A percentile compares a stretch with the other conserved stretches of the same genome.
These are phyloP conservation scores for Violaceomyces palustris DNA, from an alignment of 1,284 basidiomycete species.

Conservation along the genomic window DNA sequence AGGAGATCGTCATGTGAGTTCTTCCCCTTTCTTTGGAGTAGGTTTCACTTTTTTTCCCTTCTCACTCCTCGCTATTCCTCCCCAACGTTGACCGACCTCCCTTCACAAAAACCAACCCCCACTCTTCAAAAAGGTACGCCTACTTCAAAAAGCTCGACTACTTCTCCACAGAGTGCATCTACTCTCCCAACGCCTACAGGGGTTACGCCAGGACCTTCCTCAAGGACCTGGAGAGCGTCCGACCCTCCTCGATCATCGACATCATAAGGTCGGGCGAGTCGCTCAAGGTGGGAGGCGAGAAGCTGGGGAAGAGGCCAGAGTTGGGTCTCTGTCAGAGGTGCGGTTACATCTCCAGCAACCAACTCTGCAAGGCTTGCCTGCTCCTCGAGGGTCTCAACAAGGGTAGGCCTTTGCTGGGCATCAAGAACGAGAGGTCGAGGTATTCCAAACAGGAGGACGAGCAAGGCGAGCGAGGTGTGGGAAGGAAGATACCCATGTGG, in stretches of 20 bases:
- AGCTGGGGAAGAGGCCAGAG: conserved; percentile 35
- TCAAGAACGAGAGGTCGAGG: conserved; percentile 39
- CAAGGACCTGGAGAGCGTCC: conserved; percentile 88
- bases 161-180: conserved; percentile 98
- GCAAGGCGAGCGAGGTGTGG: conserved; percentile 4
- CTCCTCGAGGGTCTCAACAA: conserved; percentile 49
- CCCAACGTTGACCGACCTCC: background rate
- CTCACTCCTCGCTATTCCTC: conserved; percentile 1
- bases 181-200: conserved; percentile 88
- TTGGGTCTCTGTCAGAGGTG: conserved; percentile 46
- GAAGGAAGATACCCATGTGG: conserved; percentile 38
- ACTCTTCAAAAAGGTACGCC: conserved; percentile 68
- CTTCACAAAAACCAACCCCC: too few relatives aligned
- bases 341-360: conserved; percentile 50
- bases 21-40: conserved; percentile 34
- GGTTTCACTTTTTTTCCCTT: background rate
- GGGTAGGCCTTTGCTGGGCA: conserved; percentile 44
- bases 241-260: conserved; percentile 91
- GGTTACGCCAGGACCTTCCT: conserved; percentile 90
- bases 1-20: conserved; percentile 89
- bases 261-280: conserved; percentile 65
- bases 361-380: conserved; percentile 51
- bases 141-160: conserved; percentile 95
- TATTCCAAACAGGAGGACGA: conserved; percentile 15
- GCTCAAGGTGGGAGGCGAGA: conserved; percentile 29